These are phyloP conservation scores for Aspergillus puulaauensis DNA, from an alignment of 2,329 filamentous ascomycete species.

Conservation along the genomic window DNA sequence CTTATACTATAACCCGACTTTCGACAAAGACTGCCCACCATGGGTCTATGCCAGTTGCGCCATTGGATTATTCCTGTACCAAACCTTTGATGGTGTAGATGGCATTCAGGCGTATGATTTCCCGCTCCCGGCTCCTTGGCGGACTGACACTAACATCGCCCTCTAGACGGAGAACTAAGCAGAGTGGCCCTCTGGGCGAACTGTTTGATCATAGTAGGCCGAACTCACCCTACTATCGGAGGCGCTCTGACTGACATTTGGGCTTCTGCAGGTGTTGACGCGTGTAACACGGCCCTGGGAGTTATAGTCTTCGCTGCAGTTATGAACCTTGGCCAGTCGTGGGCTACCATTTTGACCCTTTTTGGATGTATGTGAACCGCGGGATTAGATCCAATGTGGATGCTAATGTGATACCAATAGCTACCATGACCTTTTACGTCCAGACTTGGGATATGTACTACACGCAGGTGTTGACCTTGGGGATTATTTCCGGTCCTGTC, in stretches of 20 bases:
- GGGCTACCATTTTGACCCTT: constrained; percentile 79
- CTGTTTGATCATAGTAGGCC: constrained; percentile 85
- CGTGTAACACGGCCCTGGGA: constrained; percentile 92
- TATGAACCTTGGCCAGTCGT: constrained; percentile 90
- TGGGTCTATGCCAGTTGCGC: constrained; percentile 98
- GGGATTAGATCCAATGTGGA: neutral
- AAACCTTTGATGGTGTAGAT: constrained; percentile 97
- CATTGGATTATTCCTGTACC: constrained; percentile 86
- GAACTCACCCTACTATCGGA: neutral
- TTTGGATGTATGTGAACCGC: constrained; percentile 68
- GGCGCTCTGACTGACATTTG: neutral
- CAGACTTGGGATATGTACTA: constrained; percentile 99
- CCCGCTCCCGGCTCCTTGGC: neutral
- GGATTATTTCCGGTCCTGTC: constrained; percentile 88
- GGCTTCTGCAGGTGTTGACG: constrained; percentile 67
- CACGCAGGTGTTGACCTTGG: constrained; percentile 90
- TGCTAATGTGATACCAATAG: constrained; percentile 41
- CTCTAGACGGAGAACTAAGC: constrained; percentile 74
- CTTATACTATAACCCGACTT: constrained; percentile 91
- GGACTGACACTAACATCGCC: constrained; percentile 5
- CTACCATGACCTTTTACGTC: constrained; percentile 93
- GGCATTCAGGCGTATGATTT: constrained; percentile 78
- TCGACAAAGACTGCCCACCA: constrained; percentile 87
- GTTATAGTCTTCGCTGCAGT: constrained; percentile 87
- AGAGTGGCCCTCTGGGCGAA: constrained; percentile 91